These are phyloP conservation scores for Triangularia setosa DNA, from an alignment of 2,329 filamentous ascomycete species.

Conservation along the genomic window DNA sequence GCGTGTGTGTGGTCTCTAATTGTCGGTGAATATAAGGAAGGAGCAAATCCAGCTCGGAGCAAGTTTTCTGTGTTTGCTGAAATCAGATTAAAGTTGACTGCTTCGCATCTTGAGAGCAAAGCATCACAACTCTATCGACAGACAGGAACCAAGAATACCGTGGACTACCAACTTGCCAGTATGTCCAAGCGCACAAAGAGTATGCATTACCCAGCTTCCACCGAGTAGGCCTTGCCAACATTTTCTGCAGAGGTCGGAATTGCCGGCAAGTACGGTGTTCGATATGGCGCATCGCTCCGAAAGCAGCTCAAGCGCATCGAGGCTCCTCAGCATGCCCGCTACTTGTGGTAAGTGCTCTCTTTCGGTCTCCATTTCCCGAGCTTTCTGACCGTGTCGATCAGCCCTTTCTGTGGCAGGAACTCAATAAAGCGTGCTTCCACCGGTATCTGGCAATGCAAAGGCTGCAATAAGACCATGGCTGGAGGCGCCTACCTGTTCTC, in stretches of 20 bases:
- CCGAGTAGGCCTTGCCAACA: background rate
- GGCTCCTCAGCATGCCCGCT: constrained; percentile 12
- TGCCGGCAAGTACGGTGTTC: constrained; percentile 14
- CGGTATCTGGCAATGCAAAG: constrained; percentile 13
- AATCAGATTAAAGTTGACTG: background rate
- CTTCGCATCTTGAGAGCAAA: background rate
- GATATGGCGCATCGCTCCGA: constrained; percentile 15
- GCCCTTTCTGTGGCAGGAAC: constrained; percentile 14
- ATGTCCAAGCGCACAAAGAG: constrained; percentile 18
- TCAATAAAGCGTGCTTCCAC: constrained; percentile 10
- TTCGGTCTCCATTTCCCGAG: background rate
- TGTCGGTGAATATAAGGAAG: background rate
- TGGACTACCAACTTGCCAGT: background rate
- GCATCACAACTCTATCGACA: background rate
- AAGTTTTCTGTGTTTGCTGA: background rate
- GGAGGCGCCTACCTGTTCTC: constrained; percentile 14
- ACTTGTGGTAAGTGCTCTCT: constrained; percentile 5
- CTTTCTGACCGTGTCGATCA: background rate
- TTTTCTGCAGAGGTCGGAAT: constrained; percentile 15
- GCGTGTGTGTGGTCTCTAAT: background rate
- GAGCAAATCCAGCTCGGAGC: background rate
- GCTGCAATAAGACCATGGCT: constrained; percentile 10
- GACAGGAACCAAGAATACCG: background rate
- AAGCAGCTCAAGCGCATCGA: constrained; percentile 18
- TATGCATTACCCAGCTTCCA: background rate